Percentiles rank a stretch among this genome's conserved stretches.
Evolutionary conservation across 371 early-diverging fungal genomes (phyloP).

Genomic region (Haplosporangium sp.): DNA sequence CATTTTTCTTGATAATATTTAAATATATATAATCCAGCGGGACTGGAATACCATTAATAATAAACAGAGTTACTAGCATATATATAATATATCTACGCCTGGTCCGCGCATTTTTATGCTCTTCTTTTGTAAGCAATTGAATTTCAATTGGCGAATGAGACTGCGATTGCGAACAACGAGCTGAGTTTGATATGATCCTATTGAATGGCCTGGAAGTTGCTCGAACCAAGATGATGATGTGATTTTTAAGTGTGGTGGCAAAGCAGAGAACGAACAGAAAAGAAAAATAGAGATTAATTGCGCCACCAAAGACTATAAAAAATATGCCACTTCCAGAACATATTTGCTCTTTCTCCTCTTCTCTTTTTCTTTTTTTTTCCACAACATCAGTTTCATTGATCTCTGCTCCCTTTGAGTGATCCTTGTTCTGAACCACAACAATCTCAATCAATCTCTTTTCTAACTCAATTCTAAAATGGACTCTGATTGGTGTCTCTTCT

Average conservation of each 20-base stretch:
- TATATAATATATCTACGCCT: no score
- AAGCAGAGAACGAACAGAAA: slow-evolving; percentile 6
- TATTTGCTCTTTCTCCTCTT: slow-evolving; percentile 52
- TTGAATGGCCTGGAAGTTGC: slow-evolving; percentile 7
- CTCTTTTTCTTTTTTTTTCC: slow-evolving; percentile 38
- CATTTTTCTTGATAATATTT: no score
- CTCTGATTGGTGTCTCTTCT: slow-evolving; percentile 57
- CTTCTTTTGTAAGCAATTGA: no score
- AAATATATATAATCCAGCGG: no score
- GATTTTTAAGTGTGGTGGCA: slow-evolving; percentile 11
- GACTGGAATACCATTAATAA: neutral
- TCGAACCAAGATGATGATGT: neutral
- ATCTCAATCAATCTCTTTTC: neutral
- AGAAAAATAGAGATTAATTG: no score
- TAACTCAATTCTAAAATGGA: slow-evolving; percentile 25
- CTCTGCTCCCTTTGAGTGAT: slow-evolving; percentile 47
- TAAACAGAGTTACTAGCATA: no score
- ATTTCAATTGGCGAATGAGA: no score
- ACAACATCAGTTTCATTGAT: slow-evolving; percentile 24
- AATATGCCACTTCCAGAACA: neutral
- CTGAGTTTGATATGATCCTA: no score
- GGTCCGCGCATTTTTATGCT: no score
- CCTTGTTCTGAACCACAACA: slow-evolving; percentile 22
- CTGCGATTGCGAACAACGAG: no score
- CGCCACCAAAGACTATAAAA: neutral